Evolutionary conservation across 2,329 filamentous ascomycete genomes (phyloP).

Genomic region (Diplodia corticola): DNA sequence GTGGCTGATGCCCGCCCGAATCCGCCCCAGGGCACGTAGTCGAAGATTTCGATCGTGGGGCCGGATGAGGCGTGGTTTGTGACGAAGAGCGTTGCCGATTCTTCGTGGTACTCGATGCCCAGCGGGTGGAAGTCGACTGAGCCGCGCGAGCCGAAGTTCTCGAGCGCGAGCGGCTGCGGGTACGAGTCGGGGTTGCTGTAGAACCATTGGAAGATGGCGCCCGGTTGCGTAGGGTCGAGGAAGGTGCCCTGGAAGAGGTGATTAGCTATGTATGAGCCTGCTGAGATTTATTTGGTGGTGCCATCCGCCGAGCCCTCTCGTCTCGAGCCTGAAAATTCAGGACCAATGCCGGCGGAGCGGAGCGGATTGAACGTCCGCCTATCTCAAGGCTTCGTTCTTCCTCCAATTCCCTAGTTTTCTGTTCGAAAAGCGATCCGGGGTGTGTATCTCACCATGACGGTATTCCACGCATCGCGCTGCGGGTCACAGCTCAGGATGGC

Average conservation of each 20-base stretch:
- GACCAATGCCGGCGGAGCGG: background rate
- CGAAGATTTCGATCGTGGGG: constrained; percentile 40
- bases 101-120: constrained; percentile 41
- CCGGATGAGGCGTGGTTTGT: constrained; percentile 42
- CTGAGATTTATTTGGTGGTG: background rate
- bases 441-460: constrained; percentile 43
- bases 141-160: constrained; percentile 29
- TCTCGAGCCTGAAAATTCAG: background rate
- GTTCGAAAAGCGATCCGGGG: background rate
- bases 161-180: constrained; percentile 32
- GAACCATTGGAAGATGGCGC: constrained; percentile 43
- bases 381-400: background rate
- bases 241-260: constrained; percentile 34
- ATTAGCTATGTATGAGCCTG: background rate
- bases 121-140: constrained; percentile 44
- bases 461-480: constrained; percentile 47
- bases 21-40: constrained; percentile 21
- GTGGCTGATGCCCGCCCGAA: constrained; percentile 28
- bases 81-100: constrained; percentile 40
- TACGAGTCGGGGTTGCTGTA: constrained; percentile 34
- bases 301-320: background rate
- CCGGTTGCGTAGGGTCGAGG: constrained; percentile 27
- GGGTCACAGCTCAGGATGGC: constrained; percentile 48
- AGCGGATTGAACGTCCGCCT: background rate
- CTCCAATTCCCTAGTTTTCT: background rate